These are phyloP conservation scores for Sporothrix brasiliensis DNA, from an alignment of 2,329 filamentous ascomycete genomes.

Conservation along the genomic window DNA sequence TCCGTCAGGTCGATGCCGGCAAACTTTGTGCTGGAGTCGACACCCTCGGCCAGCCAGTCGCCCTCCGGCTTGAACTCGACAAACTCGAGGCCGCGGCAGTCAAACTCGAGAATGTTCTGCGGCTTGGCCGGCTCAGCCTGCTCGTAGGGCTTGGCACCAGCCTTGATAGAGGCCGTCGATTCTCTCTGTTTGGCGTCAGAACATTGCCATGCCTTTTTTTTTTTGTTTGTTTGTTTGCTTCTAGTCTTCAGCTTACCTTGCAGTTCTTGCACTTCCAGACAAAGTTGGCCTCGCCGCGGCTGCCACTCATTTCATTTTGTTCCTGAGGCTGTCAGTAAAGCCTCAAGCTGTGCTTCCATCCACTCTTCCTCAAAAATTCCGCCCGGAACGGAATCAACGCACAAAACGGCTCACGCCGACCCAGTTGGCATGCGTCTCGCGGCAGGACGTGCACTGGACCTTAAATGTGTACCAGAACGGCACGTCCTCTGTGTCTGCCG, in stretches of 20 bases:
- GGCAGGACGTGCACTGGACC: slow-evolving; percentile 96
- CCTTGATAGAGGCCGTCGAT: slow-evolving; percentile 81
- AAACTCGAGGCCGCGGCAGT: slow-evolving; percentile 93
- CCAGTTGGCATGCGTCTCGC: slow-evolving; percentile 84
- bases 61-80: slow-evolving; percentile 91
- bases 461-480: slow-evolving; percentile 98
- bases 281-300: slow-evolving; percentile 94
- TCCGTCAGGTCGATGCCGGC: slow-evolving; percentile 76
- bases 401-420: slow-evolving; percentile 89
- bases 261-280: slow-evolving; percentile 99
- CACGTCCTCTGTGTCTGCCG: slow-evolving; percentile 75
- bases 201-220: neutral
- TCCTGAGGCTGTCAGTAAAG: slow-evolving; percentile 60
- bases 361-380: neutral
- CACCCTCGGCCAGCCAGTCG: slow-evolving; percentile 82
- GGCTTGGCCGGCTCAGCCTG: slow-evolving; percentile 71
- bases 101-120: slow-evolving; percentile 83
- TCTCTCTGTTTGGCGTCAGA: slow-evolving; percentile 61
- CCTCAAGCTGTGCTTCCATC: neutral
- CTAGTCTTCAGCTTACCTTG: slow-evolving; percentile 62
- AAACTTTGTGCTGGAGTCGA: slow-evolving; percentile 82
- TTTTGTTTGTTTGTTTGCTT: too few species aligned
- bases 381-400: slow-evolving; percentile 43
- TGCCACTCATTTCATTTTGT: slow-evolving; percentile 85
- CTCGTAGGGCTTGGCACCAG: slow-evolving; percentile 71